Conservation (phyloP, 2,329 filamentous ascomycete genomes). For the Hypoxylon rubiginosum region DNA sequence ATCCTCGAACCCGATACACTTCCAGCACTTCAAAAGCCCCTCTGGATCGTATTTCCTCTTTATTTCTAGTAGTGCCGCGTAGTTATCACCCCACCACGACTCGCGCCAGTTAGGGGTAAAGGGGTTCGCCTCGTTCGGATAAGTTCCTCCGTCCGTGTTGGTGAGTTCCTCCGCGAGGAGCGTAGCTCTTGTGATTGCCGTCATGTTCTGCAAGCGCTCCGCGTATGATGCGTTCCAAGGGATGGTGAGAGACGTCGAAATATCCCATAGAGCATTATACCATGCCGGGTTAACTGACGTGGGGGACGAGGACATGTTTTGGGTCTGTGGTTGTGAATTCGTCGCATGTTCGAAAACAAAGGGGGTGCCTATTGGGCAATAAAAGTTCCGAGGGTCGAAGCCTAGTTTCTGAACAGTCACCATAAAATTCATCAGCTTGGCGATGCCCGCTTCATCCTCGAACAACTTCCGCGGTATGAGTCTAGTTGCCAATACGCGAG, state of each 20-base stretch:
- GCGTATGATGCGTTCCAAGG: slow-evolving; percentile 41
- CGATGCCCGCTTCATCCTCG: slow-evolving; percentile 35
- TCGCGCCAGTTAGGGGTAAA: slow-evolving; percentile 53
- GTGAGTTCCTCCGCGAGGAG: slow-evolving; percentile 37
- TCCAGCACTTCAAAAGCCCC: slow-evolving; percentile 49
- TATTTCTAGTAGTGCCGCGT: slow-evolving; percentile 47
- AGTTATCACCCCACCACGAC: slow-evolving; percentile 54
- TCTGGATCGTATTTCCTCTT: slow-evolving; percentile 54
- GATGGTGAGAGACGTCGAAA: slow-evolving; percentile 29
- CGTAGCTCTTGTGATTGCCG: slow-evolving; percentile 30
- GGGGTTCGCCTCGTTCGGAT: slow-evolving; percentile 57
- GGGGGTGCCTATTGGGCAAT: slow-evolving; percentile 40
- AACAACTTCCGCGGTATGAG: slow-evolving; percentile 40
- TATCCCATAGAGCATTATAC: slow-evolving; percentile 42
- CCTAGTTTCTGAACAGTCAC: slow-evolving; percentile 12
- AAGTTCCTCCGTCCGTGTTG: slow-evolving; percentile 53
- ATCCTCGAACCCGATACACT: slow-evolving; percentile 44
- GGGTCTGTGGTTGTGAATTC: neutral
- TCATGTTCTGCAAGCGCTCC: slow-evolving; percentile 38
- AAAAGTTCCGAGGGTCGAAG: slow-evolving; percentile 40
- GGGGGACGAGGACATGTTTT: neutral
- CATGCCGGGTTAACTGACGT: slow-evolving; percentile 43
- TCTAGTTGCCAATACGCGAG: slow-evolving; percentile 37
- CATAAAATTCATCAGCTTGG: slow-evolving; percentile 33
- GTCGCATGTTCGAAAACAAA: slow-evolving; percentile 32